Evolutionary conservation across 2,329 filamentous ascomycete species (phyloP).

Genomic region (Monilinia polystroma): DNA sequence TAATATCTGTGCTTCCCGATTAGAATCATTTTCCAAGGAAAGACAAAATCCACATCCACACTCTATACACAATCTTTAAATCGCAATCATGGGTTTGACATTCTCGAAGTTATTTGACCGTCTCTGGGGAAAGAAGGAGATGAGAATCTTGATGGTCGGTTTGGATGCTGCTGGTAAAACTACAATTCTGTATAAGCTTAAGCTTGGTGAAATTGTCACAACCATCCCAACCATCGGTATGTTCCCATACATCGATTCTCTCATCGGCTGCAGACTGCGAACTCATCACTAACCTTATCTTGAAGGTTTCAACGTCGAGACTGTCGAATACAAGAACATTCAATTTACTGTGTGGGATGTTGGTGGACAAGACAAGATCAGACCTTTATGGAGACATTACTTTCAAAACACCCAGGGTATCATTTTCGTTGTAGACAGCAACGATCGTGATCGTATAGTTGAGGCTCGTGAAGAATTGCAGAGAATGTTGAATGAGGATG

Average conservation of each 20-base stretch:
- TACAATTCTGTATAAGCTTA: slow-evolving; percentile 99
- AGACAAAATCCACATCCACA: slow-evolving; percentile 41
- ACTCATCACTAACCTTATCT: slow-evolving; percentile 23
- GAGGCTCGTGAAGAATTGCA: slow-evolving; percentile 96
- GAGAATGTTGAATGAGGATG: slow-evolving; percentile 98
- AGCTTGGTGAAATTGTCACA: slow-evolving; percentile 98
- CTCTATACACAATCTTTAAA: slow-evolving; percentile 38
- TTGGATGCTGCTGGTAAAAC: slow-evolving; percentile 99
- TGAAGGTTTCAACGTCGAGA: slow-evolving; percentile 98
- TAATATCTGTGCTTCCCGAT: slow-evolving; percentile 26
- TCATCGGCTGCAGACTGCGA: slow-evolving; percentile 29
- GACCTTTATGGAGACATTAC: slow-evolving; percentile 99
- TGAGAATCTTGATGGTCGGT: slow-evolving; percentile 99
- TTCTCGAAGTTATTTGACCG: slow-evolving; percentile 96
- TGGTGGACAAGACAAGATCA: slow-evolving; percentile 99
- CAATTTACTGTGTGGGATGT: slow-evolving; percentile 99
- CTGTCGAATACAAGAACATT: slow-evolving; percentile 99
- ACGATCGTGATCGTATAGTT: slow-evolving; percentile 96
- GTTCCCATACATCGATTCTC: slow-evolving; percentile 35
- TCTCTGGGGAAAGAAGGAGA: slow-evolving; percentile 99
- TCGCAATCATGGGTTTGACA: slow-evolving; percentile 91
- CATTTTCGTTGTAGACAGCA: slow-evolving; percentile 99
- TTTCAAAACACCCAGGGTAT: slow-evolving; percentile 99
- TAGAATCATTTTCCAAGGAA: slow-evolving; percentile 33
- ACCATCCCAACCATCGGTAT: slow-evolving; percentile 98